Evolutionary conservation across 805 yeast genomes (phyloP).

Genomic region (Priceomyces melissophilus): DNA sequence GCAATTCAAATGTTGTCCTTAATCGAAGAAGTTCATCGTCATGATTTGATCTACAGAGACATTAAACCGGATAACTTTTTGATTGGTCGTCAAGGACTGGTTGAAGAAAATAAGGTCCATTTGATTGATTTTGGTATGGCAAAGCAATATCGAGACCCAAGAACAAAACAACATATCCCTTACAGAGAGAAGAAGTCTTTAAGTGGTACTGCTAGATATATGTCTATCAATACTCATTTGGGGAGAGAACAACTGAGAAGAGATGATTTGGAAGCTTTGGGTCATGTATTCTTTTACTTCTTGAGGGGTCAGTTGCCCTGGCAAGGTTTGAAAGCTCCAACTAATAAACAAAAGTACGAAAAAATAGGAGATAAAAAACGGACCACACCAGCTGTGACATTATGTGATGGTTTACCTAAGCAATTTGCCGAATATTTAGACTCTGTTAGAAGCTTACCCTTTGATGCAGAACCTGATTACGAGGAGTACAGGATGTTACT

Average conservation of each 20-base stretch:
- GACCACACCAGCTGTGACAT: slow-evolving; percentile 58
- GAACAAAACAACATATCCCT: slow-evolving; percentile 77
- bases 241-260: slow-evolving; percentile 82
- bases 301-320: slow-evolving; percentile 78
- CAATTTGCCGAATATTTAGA: slow-evolving; percentile 74
- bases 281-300: slow-evolving; percentile 79
- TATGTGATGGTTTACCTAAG: slow-evolving; percentile 62
- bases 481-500: slow-evolving; percentile 60
- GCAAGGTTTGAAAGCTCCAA: slow-evolving; percentile 88
- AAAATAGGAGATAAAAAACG: slow-evolving; percentile 81
- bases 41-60: slow-evolving; percentile 74
- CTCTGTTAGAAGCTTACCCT: slow-evolving; percentile 63
- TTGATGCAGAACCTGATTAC: slow-evolving; percentile 80
- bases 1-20: slow-evolving; percentile 76
- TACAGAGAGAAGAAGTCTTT: slow-evolving; percentile 76
- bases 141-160: slow-evolving; percentile 77
- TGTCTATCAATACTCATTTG: slow-evolving; percentile 85
- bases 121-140: slow-evolving; percentile 87
- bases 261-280: slow-evolving; percentile 78
- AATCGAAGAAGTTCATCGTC: slow-evolving; percentile 71
- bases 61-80: slow-evolving; percentile 82
- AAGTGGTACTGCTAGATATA: slow-evolving; percentile 82
- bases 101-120: slow-evolving; percentile 65
- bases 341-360: slow-evolving; percentile 79
- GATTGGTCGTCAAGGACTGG: slow-evolving; percentile 58